Percentiles rank a stretch among this genome's conserved stretches.
Evolutionary conservation across 2,329 filamentous ascomycete genomes (phyloP).

Genomic region (Aureobasidium sp.): DNA sequence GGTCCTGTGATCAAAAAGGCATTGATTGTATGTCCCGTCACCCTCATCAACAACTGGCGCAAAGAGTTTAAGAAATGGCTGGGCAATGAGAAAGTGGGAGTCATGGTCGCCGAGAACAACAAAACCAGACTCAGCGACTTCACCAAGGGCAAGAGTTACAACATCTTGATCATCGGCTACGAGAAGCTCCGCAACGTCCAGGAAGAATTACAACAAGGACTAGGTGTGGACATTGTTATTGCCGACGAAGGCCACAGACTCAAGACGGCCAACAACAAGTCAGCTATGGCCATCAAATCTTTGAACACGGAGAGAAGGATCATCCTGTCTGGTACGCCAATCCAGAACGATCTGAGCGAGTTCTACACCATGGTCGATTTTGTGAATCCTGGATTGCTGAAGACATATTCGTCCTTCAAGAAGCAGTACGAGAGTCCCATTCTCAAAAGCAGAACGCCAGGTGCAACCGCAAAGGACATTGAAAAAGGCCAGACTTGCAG

Average conservation of each 20-base stretch:
- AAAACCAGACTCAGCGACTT: constrained; percentile 57
- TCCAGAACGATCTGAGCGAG: constrained; percentile 59
- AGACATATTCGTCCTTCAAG: constrained; percentile 54
- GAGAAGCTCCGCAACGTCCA: constrained; percentile 59
- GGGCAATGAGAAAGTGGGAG: constrained; percentile 59
- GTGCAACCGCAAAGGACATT: constrained; percentile 50
- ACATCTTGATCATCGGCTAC: constrained; percentile 65
- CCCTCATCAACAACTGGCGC: constrained; percentile 63
- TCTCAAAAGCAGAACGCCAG: constrained; percentile 54
- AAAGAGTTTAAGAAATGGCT: constrained; percentile 68
- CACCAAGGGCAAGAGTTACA: constrained; percentile 58
- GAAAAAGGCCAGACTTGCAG: constrained; percentile 55
- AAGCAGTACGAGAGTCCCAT: constrained; percentile 57
- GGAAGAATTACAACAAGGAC: constrained; percentile 53
- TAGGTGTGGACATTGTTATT: constrained; percentile 59
- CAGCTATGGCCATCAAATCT: constrained; percentile 55
- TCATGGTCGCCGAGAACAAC: constrained; percentile 55
- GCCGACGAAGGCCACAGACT: constrained; percentile 61
- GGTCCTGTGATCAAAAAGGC: constrained; percentile 59
- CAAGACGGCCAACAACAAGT: constrained; percentile 61
- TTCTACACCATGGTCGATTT: constrained; percentile 62
- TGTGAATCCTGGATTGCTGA: constrained; percentile 57
- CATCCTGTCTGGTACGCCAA: constrained; percentile 57
- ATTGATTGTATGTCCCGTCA: constrained; percentile 64
- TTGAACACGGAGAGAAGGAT: constrained; percentile 52